A percentile compares a stretch with the other conserved stretches of the same genome.
These are phyloP conservation scores for Pelargonium fulgidum DNA, from an alignment of 441 rosid genomes.

Conservation along the genomic window DNA sequence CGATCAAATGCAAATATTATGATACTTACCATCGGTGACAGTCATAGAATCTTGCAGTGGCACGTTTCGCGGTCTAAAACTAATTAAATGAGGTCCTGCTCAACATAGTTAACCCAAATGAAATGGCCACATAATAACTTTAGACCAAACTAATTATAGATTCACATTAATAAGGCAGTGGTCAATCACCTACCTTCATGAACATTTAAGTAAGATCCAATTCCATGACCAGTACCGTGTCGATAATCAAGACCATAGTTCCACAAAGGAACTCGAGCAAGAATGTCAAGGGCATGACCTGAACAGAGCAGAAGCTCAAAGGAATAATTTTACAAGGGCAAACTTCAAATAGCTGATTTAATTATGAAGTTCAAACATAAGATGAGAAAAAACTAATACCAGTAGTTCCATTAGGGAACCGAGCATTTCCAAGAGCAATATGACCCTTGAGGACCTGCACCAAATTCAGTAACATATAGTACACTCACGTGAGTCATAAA, in stretches of 20 bases:
- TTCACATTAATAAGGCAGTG: conserved; percentile 8
- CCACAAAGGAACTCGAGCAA: conserved; percentile 90
- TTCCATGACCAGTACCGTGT: conserved; percentile 98
- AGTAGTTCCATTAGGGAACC: conserved; percentile 84
- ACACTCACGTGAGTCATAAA: not conserved
- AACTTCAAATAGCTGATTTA: conserved; percentile 7
- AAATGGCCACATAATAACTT: conserved; percentile 16
- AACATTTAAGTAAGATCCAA: conserved; percentile 86
- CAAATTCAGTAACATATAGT: not conserved
- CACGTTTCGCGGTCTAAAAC: conserved; percentile 74
- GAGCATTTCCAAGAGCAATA: conserved; percentile 70
- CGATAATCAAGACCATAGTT: conserved; percentile 85
- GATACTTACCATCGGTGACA: conserved; percentile 81
- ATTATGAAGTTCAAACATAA: not conserved
- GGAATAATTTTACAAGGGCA: conserved; percentile 7
- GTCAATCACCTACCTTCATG: conserved; percentile 69
- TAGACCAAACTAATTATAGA: conserved; percentile 8
- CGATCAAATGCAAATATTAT: conserved; percentile 1
- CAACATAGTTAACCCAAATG: conserved; percentile 5
- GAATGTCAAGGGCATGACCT: conserved; percentile 86
- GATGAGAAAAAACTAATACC: conserved; percentile 37
- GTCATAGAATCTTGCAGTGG: conserved; percentile 96
- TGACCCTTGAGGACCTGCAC: conserved; percentile 88
- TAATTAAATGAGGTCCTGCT: conserved; percentile 87
- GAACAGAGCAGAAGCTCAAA: not conserved